Evolutionary conservation across 306 rosid genomes (phyloP).

Genomic region (Cercis canadensis): DNA sequence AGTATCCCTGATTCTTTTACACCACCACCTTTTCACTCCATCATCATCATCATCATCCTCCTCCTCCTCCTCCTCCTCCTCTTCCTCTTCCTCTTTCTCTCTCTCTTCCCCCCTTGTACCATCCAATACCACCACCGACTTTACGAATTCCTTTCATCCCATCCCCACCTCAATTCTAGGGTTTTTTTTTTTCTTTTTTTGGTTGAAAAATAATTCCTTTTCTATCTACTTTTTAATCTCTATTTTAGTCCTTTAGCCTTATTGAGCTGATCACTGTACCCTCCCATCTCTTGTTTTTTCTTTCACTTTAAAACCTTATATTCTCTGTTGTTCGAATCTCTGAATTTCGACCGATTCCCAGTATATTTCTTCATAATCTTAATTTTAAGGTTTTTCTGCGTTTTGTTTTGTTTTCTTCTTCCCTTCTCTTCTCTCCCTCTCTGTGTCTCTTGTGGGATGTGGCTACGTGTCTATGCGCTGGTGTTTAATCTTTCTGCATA

Average conservation of each 20-base stretch:
- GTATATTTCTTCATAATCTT: constrained; percentile 47
- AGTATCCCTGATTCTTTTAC: constrained; percentile 12
- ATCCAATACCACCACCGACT: constrained; percentile 43
- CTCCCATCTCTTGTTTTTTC: constrained; percentile 29
- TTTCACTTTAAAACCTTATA: constrained; percentile 15
- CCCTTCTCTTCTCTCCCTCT: constrained; percentile 35
- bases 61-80: constrained; percentile 23
- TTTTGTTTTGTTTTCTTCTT: constrained; percentile 2
- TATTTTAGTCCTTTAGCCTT: constrained; percentile 9
- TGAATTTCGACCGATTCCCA: constrained; percentile 42
- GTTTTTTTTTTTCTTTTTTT: constrained; percentile 35
- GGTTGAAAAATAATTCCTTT: not conserved
- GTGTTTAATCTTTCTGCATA: constrained; percentile 18
- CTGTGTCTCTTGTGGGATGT: constrained; percentile 30
- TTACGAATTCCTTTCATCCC: constrained; percentile 23
- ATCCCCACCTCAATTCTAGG: constrained; percentile 53
- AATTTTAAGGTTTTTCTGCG: not conserved
- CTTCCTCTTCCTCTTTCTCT: constrained; percentile 27
- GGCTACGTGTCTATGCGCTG: constrained; percentile 13
- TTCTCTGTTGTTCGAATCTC: constrained; percentile 33
- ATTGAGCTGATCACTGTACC: constrained; percentile 38
- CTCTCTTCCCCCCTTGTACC: constrained; percentile 4
- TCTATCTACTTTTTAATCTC: constrained; percentile 20
- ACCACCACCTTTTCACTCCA: constrained; percentile 34
- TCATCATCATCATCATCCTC: not conserved